Percentiles rank a stretch among this genome's conserved stretches.
Conservation (phyloP, 441 rosid species). For the Erodium chrysanthum region DNA sequence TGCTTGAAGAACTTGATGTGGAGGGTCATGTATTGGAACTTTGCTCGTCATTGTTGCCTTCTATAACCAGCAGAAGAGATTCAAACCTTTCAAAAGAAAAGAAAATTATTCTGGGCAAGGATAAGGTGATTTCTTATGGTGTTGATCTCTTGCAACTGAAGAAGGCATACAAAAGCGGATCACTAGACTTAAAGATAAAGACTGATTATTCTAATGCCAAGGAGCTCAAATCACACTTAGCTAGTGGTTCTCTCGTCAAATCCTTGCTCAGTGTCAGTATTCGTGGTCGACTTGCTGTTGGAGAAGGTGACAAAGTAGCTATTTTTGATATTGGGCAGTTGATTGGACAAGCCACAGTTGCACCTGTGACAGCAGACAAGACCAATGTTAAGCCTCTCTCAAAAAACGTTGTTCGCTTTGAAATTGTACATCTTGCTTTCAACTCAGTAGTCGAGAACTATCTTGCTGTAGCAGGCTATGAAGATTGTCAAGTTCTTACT, state of each 20-base stretch:
- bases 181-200: constrained; percentile 94
- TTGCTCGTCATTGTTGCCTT: constrained; percentile 70
- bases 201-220: constrained; percentile 95
- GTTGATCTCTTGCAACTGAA: constrained; percentile 86
- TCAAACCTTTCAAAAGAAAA: constrained; percentile 62
- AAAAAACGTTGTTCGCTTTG: constrained; percentile 94
- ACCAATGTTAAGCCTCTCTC: constrained; percentile 96
- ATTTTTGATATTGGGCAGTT: constrained; percentile 95
- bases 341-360: constrained; percentile 87
- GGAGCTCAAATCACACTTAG: constrained; percentile 87
- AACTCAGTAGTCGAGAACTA: constrained; percentile 82
- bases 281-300: constrained; percentile 99
- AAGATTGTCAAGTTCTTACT: constrained; percentile 96
- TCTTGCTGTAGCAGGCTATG: constrained; percentile 98
- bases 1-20: constrained; percentile 79
- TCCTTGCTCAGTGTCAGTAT: constrained; percentile 91
- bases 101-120: constrained; percentile 62
- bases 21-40: constrained; percentile 71
- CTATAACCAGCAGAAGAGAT: constrained; percentile 71
- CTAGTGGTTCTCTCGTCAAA: constrained; percentile 89
- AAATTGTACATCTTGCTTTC: constrained; percentile 87
- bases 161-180: constrained; percentile 98
- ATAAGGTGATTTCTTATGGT: constrained; percentile 75
- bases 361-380: constrained; percentile 96
- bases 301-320: constrained; percentile 99